Percentiles rank a stretch among this genome's conserved stretches.
phyloP scores from a whole-genome alignment of 2,329 filamentous ascomycete genomes.

The Elsinoe fawcettii region DNA sequence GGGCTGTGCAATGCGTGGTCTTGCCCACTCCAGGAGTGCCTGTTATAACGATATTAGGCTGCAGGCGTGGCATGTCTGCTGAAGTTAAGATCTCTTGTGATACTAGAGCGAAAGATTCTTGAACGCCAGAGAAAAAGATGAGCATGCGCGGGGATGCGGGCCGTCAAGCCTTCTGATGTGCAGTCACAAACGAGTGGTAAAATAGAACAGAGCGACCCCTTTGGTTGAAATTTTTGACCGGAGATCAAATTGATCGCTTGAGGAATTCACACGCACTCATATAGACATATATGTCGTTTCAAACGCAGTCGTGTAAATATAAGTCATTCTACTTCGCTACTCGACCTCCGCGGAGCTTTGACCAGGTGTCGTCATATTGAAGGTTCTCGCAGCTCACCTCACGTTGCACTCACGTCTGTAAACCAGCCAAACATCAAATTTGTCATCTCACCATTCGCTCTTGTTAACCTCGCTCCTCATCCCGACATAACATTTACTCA shows the following conservation, averaged over 20 bases:
- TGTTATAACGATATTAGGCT: slow-evolving; percentile 87
- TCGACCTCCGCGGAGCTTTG: slow-evolving; percentile 9
- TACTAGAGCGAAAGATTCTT: not conserved
- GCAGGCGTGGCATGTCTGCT: slow-evolving; percentile 32
- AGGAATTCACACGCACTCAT: too few relatives aligned
- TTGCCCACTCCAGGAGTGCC: slow-evolving; percentile 95
- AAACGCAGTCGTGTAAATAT: too few relatives aligned
- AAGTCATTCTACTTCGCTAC: too few relatives aligned
- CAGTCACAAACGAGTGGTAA: not conserved
- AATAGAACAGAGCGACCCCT: too few relatives aligned
- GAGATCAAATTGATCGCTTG: too few relatives aligned
- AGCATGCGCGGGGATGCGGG: not conserved
- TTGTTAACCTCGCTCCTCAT: not conserved
- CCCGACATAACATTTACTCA: too few relatives aligned
- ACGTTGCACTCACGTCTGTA: not conserved
- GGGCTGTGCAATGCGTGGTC: slow-evolving; percentile 78
- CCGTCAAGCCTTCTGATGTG: not conserved
- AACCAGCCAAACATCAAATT: not conserved
- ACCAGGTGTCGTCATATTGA: slow-evolving; percentile 16
- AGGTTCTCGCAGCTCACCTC: slow-evolving; percentile 11
- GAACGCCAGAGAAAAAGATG: not conserved
- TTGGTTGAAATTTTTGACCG: too few relatives aligned
- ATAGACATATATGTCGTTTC: too few relatives aligned
- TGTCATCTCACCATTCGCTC: not conserved
- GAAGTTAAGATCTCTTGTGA: too few relatives aligned